Conservation (phyloP, 495 filamentous ascomycete genomes). For the Collariella sp. region DNA sequence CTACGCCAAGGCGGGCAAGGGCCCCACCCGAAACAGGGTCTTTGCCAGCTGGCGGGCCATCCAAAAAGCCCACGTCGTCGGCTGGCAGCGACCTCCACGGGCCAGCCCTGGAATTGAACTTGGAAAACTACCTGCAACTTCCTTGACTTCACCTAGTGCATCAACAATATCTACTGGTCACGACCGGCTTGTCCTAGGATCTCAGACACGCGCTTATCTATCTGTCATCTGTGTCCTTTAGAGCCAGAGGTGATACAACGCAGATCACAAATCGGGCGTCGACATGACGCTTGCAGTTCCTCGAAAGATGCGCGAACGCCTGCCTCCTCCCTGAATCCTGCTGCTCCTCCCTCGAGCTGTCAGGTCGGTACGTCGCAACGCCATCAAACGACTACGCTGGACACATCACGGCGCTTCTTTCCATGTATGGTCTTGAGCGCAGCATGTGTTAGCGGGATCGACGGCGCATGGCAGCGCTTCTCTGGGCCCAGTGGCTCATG, state of each 20-base stretch:
- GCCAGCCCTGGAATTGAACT: too few species aligned
- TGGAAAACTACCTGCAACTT: too few species aligned
- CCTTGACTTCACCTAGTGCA: too few species aligned
- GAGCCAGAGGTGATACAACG: not conserved
- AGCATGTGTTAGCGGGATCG: conserved; percentile 4
- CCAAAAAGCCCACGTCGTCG: too few species aligned
- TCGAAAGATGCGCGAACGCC: not conserved
- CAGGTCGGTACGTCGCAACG: too few species aligned
- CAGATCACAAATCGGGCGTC: not conserved
- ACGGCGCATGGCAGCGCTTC: conserved; percentile 1
- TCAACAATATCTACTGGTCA: too few species aligned
- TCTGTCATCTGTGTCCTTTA: not conserved
- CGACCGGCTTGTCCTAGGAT: too few species aligned
- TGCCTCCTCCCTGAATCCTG: not conserved
- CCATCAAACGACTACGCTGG: not conserved
- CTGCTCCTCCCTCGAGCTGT: not conserved
- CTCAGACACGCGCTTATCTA: not conserved
- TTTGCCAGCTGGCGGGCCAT: too few species aligned
- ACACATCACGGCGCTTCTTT: too few species aligned
- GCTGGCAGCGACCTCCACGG: too few species aligned
- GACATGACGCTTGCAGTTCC: not conserved
- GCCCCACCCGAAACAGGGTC: too few species aligned
- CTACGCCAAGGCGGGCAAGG: too few species aligned
- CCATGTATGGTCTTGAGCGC: not conserved
- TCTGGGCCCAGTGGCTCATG: not conserved